Evolutionary conservation across 371 early-diverging fungal genomes (phyloP), one percentile per base, ranked within the genome.

Genomic region (Circinella umbellata): DNA sequence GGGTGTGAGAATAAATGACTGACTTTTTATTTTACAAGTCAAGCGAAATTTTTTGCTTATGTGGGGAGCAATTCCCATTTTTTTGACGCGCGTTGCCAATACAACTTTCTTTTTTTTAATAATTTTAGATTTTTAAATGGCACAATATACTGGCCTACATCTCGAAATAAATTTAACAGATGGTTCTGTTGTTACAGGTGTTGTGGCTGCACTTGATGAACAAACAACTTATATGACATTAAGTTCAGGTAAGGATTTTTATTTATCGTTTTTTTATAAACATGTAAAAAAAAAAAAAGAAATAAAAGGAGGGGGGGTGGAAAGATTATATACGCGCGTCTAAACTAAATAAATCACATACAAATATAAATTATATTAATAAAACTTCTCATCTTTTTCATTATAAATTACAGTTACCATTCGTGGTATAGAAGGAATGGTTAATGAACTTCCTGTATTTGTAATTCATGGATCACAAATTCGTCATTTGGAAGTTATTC

Each of bases 61-160:
- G 27, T 27, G 27, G 27, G 27, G 27, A 27, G 27, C 27, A 27
- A 27, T 27, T 27, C 27, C 27, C 0, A n/a, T n/a, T 27, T 27
- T 27, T 27, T 27, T 27, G 27, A 27, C 27, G 27, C 27, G 27
- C 27, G 27, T 27, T 27, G 27, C 27, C 27, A 27, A 27, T 27
- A 27, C 27, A 27, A 27, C 27, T 27, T 1, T 27, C 27, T 27
- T 27, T 27, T 27, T 27, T 27, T 27, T 27, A 27, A 27, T 27
- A 27, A 27, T 27, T 27, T 27, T 27, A 27, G 27, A 42, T 42
- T 9, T 39, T 42, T 42, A 6, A 54, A 76, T 76, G 76, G 69
- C 73, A 36, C 64, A 64, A 64, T 76, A 73, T 47, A 38, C 54
- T 47, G 76, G 73, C 11, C 49, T 67, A 15, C 65, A 54, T 54